Conservation (phyloP, 2,329 filamentous ascomycete genomes). For the Colletotrichum horii region DNA sequence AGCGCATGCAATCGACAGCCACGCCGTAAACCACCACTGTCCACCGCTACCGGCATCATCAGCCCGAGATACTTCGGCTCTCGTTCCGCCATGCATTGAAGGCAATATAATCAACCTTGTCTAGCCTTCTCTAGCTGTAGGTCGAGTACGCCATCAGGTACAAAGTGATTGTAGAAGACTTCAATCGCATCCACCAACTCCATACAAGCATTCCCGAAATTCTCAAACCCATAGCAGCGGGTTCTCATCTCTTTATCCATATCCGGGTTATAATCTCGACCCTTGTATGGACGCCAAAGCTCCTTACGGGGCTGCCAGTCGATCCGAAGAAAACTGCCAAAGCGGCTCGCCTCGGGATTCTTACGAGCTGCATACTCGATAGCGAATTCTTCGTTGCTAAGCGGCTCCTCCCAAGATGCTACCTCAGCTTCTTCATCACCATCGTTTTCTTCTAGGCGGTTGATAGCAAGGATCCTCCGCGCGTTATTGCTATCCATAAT, state of each 20-base stretch:
- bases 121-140: neutral
- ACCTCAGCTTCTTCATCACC: neutral
- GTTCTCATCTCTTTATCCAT: rapidly evolving
- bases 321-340: neutral
- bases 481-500: neutral
- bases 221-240: neutral
- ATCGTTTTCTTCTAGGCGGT: neutral
- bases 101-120: neutral
- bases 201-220: neutral
- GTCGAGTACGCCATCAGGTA: neutral
- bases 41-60: too few species aligned
- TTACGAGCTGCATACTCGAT: neutral
- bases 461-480: neutral
- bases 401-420: neutral
- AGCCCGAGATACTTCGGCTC: too few species aligned
- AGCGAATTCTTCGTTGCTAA: neutral
- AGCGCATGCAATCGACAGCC: too few species aligned
- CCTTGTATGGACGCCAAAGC: neutral
- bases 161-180: neutral
- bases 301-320: neutral
- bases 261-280: neutral
- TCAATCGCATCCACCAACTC: neutral
- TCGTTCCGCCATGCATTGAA: too few species aligned
- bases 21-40: too few species aligned
- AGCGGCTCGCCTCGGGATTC: neutral